Conservation (phyloP, 768 basidiomycete genomes). For the Russula dissimulans region DNA sequence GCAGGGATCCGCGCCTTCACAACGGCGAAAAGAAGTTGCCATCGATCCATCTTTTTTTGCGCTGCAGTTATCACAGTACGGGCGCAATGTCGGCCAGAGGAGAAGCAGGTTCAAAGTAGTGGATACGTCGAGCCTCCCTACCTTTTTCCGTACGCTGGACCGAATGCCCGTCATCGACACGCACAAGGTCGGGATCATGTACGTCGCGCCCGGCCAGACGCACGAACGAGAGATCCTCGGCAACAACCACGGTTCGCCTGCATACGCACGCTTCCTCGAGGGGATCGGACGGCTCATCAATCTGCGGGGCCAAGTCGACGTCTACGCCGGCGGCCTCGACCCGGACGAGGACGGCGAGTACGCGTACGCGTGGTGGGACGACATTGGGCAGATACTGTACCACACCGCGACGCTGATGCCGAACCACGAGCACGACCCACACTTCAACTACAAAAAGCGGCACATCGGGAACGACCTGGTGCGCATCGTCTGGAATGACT, state of each 20-base stretch:
- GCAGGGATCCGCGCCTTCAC: slow-evolving; percentile 79
- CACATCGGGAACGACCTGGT: slow-evolving; percentile 97
- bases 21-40: slow-evolving; percentile 75
- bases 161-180: slow-evolving; percentile 91
- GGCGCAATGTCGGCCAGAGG: slow-evolving; percentile 39
- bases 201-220: slow-evolving; percentile 87
- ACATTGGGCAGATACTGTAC: slow-evolving; percentile 89
- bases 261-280: slow-evolving; percentile 88
- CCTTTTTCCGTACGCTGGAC: slow-evolving; percentile 63
- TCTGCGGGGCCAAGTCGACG: slow-evolving; percentile 80
- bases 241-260: slow-evolving; percentile 89
- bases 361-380: slow-evolving; percentile 99
- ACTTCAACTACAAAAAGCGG: slow-evolving; percentile 78
- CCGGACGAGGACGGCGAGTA: slow-evolving; percentile 92
- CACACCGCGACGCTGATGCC: slow-evolving; percentile 99
- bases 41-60: slow-evolving; percentile 82
- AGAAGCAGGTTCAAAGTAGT: slow-evolving; percentile 35
- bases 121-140: slow-evolving; percentile 44
- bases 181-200: slow-evolving; percentile 93
- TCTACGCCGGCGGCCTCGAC: slow-evolving; percentile 88
- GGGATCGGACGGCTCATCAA: slow-evolving; percentile 84
- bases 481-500: slow-evolving; percentile 97
- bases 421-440: slow-evolving; percentile 53
- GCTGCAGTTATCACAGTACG: slow-evolving; percentile 76
- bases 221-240: slow-evolving; percentile 77